phyloP scores from a whole-genome alignment of 2,329 filamentous ascomycete genomes.

The Cordyceps tenuipes region DNA sequence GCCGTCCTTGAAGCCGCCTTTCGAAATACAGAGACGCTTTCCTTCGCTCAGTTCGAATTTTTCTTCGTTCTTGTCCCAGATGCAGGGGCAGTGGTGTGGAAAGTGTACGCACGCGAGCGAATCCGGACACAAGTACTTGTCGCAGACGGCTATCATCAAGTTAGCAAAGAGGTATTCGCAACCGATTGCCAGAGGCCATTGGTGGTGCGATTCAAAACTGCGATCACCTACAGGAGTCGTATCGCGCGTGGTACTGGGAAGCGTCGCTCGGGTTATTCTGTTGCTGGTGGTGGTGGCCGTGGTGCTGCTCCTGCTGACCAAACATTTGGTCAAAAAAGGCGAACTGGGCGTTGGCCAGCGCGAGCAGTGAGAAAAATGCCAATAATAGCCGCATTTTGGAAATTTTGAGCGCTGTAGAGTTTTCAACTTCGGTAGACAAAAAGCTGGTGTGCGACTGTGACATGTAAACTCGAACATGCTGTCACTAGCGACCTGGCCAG shows the following conservation, averaged over 20 bases:
- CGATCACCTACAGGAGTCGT: conserved; percentile 50
- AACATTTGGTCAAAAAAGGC: conserved; percentile 98
- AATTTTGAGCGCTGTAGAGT: conserved; percentile 16
- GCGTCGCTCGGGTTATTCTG: conserved; percentile 83
- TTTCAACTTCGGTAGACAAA: conserved; percentile 17
- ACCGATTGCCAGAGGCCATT: background rate
- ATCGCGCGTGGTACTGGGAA: conserved; percentile 64
- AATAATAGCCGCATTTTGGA: conserved; percentile 21
- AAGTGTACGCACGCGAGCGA: conserved; percentile 93
- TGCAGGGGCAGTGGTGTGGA: conserved; percentile 93
- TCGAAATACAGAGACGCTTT: conserved; percentile 63
- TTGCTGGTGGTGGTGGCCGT: conserved; percentile 42
- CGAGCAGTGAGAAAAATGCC: conserved; percentile 50
- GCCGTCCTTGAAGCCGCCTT: conserved; percentile 63
- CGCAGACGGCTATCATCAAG: conserved; percentile 59
- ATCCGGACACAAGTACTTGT: conserved; percentile 89
- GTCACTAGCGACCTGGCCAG: conserved; percentile 15
- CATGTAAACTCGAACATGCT: background rate
- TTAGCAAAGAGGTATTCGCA: background rate
- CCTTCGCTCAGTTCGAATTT: conserved; percentile 70
- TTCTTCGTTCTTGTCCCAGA: conserved; percentile 67
- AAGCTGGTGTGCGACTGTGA: background rate
- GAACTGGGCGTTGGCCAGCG: conserved; percentile 68
- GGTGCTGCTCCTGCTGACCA: conserved; percentile 44
- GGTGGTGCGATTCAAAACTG: background rate